Evolutionary conservation across 2,329 filamentous ascomycete genomes (phyloP).

Genomic region (Aspergillus brunneoviolaceus): DNA sequence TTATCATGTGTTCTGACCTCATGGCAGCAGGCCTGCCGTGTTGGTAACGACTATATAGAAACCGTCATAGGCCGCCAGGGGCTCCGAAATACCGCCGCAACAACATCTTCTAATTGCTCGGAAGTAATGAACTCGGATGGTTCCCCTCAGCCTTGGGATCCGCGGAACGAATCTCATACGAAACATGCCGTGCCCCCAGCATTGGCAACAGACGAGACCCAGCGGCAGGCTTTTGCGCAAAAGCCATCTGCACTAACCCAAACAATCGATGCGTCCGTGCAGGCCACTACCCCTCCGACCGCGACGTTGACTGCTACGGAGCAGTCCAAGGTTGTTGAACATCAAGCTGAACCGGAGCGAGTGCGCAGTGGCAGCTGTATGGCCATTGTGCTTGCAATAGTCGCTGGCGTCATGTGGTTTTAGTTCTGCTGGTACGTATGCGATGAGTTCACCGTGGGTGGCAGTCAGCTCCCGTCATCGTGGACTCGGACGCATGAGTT

Average conservation of each 20-base stretch:
- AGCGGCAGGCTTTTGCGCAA: not conserved
- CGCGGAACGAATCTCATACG: not conserved
- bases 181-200: not conserved
- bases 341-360: conserved; percentile 26
- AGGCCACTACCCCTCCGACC: conserved; percentile 9
- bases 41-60: conserved; percentile 16
- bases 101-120: not conserved
- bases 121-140: not conserved
- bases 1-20: conserved; percentile 15
- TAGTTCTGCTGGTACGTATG: conserved; percentile 6
- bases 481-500: not conserved
- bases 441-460: not conserved
- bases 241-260: not conserved
- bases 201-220: not conserved
- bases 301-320: conserved; percentile 16
- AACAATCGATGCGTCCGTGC: conserved; percentile 5
- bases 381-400: conserved; percentile 38
- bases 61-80: conserved; percentile 5
- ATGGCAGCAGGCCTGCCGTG: conserved; percentile 37
- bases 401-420: conserved; percentile 41
- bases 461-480: too few species aligned
- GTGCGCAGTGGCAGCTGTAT: conserved; percentile 36
- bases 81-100: not conserved
- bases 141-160: not conserved
- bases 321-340: conserved; percentile 25